These are phyloP conservation scores for Colletotrichum filicis DNA, from an alignment of 2,329 filamentous ascomycete genomes.

Conservation along the genomic window DNA sequence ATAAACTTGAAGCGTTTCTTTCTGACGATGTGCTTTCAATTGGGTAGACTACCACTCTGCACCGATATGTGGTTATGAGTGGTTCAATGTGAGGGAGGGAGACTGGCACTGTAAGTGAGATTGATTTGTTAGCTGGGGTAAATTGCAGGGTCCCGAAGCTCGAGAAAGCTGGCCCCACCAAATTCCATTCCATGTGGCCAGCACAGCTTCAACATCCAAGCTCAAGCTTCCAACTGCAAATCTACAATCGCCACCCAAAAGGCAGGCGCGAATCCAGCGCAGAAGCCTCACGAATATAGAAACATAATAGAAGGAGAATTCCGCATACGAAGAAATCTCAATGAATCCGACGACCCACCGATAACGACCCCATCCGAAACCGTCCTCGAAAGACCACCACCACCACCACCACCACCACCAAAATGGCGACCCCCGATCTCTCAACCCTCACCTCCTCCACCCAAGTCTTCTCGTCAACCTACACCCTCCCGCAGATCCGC, in stretches of 20 bases:
- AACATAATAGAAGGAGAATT: neutral
- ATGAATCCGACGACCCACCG: neutral
- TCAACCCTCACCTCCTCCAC: conserved; percentile 60
- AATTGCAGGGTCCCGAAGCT: conserved; percentile 6
- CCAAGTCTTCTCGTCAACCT: conserved; percentile 64
- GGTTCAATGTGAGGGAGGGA: neutral
- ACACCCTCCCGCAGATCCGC: conserved; percentile 73
- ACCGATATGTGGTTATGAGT: neutral
- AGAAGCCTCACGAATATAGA: neutral
- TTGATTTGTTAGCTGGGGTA: neutral
- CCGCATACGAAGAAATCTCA: neutral
- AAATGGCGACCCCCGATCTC: conserved; percentile 53
- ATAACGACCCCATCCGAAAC: neutral
- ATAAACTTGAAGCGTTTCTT: neutral
- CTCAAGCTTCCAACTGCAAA: neutral
- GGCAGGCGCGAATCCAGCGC: conserved; percentile 22
- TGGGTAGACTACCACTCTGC: neutral
- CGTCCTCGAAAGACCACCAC: neutral
- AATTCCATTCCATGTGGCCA: conserved; percentile 24
- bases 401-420: neutral
- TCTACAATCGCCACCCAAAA: neutral
- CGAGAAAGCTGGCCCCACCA: conserved; percentile 23
- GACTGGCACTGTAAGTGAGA: neutral
- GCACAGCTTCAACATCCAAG: conserved; percentile 11
- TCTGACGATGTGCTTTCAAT: neutral